Conservation (phyloP, 2,329 filamentous ascomycete species). For the Berkeleyomyces basicola region DNA sequence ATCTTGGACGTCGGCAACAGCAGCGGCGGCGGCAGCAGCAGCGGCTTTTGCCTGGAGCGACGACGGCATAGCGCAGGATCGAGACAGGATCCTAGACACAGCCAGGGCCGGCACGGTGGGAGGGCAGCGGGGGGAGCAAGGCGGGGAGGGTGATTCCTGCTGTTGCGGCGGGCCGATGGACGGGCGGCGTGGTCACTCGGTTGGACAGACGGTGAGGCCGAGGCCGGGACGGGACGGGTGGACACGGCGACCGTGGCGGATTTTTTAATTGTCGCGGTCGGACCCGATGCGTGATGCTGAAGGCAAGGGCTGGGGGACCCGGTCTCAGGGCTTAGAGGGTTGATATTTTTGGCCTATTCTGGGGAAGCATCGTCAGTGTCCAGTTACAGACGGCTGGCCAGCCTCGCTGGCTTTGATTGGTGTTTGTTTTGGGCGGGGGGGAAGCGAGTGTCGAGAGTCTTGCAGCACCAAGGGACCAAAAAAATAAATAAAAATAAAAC, state of each 20-base stretch:
- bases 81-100: constrained; percentile 2
- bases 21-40: neutral
- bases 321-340: neutral
- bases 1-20: neutral
- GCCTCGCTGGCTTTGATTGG: neutral
- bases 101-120: neutral
- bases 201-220: neutral
- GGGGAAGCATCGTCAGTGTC: neutral
- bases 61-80: neutral
- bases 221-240: neutral
- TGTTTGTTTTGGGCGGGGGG: neutral
- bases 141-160: neutral
- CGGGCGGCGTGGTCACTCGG: neutral
- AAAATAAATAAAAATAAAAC: neutral
- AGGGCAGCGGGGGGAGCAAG: neutral
- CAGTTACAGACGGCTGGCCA: too few relatives aligned
- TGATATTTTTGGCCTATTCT: neutral
- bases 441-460: too few relatives aligned
- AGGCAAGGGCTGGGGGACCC: neutral
- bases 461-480: neutral
- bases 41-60: neutral
- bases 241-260: neutral
- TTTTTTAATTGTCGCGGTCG: neutral
- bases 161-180: too few relatives aligned
- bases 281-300: neutral